Conservation (phyloP, 805 yeast genomes). For the Monosporozyma yasuniensis region DNA sequence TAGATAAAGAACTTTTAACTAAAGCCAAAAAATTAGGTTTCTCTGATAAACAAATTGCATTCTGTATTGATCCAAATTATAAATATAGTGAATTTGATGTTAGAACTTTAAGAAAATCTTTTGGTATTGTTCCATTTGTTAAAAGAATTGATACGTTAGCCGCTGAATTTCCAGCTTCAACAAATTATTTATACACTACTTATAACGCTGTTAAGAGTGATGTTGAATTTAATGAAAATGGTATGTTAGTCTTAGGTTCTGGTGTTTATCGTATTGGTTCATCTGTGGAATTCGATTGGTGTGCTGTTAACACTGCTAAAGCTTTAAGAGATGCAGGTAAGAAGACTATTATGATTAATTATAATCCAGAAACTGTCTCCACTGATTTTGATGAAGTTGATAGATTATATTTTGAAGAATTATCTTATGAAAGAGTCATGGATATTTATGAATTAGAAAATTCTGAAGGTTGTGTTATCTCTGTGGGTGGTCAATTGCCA, state of each 20-base stretch:
- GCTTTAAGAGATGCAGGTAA: conserved; percentile 81
- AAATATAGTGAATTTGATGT: conserved; percentile 59
- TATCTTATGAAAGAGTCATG: conserved; percentile 91
- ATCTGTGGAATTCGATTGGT: conserved; percentile 98
- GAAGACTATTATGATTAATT: conserved; percentile 92
- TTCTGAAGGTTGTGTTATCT: conserved; percentile 85
- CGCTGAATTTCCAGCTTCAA: conserved; percentile 96
- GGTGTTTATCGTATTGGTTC: conserved; percentile 99
- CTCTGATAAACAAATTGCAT: conserved; percentile 87
- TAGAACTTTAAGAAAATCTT: conserved; percentile 70
- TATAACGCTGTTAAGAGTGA: conserved; percentile 86
- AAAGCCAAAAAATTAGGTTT: conserved; percentile 91
- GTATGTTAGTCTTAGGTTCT: conserved; percentile 93
- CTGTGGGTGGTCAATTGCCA: conserved; percentile 97
- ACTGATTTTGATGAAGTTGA: conserved; percentile 98
- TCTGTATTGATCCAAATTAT: conserved; percentile 49
- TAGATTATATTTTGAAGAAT: conserved; percentile 91
- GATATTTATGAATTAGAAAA: conserved; percentile 92
- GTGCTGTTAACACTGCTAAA: conserved; percentile 95
- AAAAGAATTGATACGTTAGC: conserved; percentile 96
- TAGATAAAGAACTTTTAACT: conserved; percentile 60
- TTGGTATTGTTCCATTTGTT: conserved; percentile 82
- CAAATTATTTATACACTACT: conserved; percentile 92
- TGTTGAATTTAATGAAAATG: conserved; percentile 77
- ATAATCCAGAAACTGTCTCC: conserved; percentile 97